phyloP scores from a whole-genome alignment of 306 rosid species.

The Dryas alaskensis region DNA sequence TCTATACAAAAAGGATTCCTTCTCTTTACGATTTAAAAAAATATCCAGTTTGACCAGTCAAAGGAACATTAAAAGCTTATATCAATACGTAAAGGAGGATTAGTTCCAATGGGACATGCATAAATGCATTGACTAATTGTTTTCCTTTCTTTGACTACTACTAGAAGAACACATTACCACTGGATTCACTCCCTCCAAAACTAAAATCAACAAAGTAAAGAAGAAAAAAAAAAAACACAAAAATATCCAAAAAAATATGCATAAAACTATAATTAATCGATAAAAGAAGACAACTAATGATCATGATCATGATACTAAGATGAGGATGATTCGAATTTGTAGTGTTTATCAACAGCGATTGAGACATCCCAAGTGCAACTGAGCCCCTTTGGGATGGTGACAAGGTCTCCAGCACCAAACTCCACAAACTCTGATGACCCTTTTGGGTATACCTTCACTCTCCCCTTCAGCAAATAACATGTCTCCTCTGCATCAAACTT shows the following conservation, averaged over 20 bases:
- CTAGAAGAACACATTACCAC: background rate
- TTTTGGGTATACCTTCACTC: conserved; percentile 81
- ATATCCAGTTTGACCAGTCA: conserved; percentile 60
- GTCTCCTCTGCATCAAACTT: conserved; percentile 95
- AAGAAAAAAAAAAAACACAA: background rate
- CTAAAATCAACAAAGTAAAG: background rate
- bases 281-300: too few species aligned
- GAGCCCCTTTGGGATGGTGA: conserved; percentile 77
- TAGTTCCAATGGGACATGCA: conserved; percentile 48
- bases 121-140: conserved; percentile 50
- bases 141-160: conserved; percentile 43
- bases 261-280: background rate
- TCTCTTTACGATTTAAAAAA: background rate
- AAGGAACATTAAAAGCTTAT: conserved; percentile 45
- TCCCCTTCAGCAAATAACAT: conserved; percentile 82
- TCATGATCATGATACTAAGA: background rate
- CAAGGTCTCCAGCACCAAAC: conserved; percentile 96
- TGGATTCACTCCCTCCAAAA: background rate
- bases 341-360: conserved; percentile 85
- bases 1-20: background rate
- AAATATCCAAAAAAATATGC: background rate
- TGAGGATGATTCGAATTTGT: conserved; percentile 72
- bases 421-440: conserved; percentile 77
- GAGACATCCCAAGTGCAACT: conserved; percentile 99
- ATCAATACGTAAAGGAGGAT: conserved; percentile 35